These are phyloP conservation scores for Rhododendron mucronatum DNA, from an alignment of 148 eudicot genomes.

Conservation along the genomic window DNA sequence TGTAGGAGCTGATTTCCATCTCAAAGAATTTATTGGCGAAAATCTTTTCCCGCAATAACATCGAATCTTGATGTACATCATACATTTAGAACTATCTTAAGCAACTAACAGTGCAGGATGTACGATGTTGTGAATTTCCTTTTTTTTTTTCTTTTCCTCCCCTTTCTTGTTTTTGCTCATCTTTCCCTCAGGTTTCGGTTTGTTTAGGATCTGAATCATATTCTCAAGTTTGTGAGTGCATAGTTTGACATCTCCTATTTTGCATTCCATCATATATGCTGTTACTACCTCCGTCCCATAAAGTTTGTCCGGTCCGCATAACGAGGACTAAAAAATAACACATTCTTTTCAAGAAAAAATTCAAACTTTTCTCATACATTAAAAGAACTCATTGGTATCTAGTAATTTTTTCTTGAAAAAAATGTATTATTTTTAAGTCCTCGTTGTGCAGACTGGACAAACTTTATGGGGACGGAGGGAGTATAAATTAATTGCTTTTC, in stretches of 20 bases:
- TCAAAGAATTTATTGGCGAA: neutral
- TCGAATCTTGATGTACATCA: neutral
- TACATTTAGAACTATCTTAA: neutral
- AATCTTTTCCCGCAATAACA: neutral
- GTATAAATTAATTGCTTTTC: neutral
- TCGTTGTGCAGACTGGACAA: too few species aligned
- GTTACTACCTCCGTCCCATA: neutral
- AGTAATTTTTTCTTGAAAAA: too few species aligned
- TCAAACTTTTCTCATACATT: too few species aligned
- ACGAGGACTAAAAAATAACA: too few species aligned
- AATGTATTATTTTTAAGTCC: too few species aligned
- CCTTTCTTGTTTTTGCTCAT: neutral
- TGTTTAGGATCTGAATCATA: neutral
- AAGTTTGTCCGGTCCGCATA: too few species aligned
- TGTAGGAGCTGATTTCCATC: neutral
- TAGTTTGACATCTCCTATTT: neutral
- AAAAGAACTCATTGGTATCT: too few species aligned
- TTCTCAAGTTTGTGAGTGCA: neutral
- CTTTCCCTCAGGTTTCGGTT: constrained; percentile 1
- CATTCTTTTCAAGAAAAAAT: too few species aligned
- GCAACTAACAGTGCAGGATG: neutral
- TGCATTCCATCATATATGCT: neutral
- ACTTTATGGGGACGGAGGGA: too few species aligned
- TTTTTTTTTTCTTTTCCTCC: neutral
- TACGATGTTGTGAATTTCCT: neutral